phyloP scores from a whole-genome alignment of 2,329 filamentous ascomycete genomes.

The Diaporthe sp. region DNA sequence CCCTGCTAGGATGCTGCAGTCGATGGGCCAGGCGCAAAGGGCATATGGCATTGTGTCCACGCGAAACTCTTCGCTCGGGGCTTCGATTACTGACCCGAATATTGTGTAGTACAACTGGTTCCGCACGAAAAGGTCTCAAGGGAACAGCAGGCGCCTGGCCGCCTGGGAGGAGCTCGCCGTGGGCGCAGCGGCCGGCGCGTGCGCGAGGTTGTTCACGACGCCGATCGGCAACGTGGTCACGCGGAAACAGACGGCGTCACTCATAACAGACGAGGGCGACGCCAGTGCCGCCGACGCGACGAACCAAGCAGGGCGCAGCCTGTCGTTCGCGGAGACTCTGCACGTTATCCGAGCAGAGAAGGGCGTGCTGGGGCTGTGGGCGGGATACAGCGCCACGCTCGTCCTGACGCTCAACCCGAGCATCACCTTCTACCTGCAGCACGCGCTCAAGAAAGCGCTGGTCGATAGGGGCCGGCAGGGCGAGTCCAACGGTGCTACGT shows the following conservation, averaged over 20 bases:
- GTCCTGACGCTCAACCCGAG: constrained; percentile 88
- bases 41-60: neutral
- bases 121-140: constrained; percentile 53
- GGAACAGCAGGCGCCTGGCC: constrained; percentile 62
- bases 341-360: constrained; percentile 76
- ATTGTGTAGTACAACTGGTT: constrained; percentile 69
- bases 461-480: constrained; percentile 62
- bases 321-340: constrained; percentile 68
- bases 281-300: constrained; percentile 47
- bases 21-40: neutral
- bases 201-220: constrained; percentile 82
- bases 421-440: constrained; percentile 87
- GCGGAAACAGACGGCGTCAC: constrained; percentile 79
- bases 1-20: constrained; percentile 54
- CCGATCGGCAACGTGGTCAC: constrained; percentile 88
- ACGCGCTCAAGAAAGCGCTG: constrained; percentile 74
- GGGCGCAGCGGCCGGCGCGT: constrained; percentile 80
- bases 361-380: constrained; percentile 85
- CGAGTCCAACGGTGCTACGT: constrained; percentile 52
- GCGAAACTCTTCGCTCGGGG: neutral
- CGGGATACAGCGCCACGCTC: constrained; percentile 85
- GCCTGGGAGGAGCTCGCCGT: constrained; percentile 81
- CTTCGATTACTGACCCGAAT: neutral
- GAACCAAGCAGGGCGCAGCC: constrained; percentile 48
- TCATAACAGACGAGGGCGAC: constrained; percentile 43